Percentiles rank a stretch among this genome's conserved stretches.
Evolutionary conservation across 106 monocot genomes (phyloP).

Genomic region (Agapanthus africanus): DNA sequence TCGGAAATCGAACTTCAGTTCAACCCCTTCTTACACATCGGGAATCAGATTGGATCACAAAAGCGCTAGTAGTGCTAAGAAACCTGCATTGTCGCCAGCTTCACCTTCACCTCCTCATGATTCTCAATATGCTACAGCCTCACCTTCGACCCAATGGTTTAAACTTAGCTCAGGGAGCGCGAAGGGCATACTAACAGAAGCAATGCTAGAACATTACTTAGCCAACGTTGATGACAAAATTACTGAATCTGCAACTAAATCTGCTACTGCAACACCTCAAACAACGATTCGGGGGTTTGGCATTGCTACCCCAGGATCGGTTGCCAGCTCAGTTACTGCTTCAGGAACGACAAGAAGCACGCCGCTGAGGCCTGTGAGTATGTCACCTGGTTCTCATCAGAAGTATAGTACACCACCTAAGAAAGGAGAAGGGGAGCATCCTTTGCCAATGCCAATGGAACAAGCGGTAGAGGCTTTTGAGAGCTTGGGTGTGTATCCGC

Average conservation of each 20-base stretch:
- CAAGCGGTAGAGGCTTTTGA: conserved; percentile 55
- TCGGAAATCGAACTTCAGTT: conserved; percentile 38
- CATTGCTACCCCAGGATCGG: conserved; percentile 47
- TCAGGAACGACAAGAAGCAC: conserved; percentile 68
- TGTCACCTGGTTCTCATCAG: conserved; percentile 86
- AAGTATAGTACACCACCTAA: conserved; percentile 74
- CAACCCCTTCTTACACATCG: conserved; percentile 36
- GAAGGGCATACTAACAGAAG: conserved; percentile 76
- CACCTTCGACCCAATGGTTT: conserved; percentile 66
- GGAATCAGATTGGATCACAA: conserved; percentile 29
- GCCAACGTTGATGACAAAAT: conserved; percentile 64
- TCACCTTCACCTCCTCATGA: conserved; percentile 33
- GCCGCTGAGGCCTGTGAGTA: conserved; percentile 75
- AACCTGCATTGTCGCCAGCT: conserved; percentile 8
- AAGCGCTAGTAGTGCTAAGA: conserved; percentile 30
- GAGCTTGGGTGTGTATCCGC: conserved; percentile 67
- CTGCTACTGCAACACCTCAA: conserved; percentile 29
- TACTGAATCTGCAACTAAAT: conserved; percentile 32
- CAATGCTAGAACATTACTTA: conserved; percentile 75
- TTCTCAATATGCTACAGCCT: conserved; percentile 20
- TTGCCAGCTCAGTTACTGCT: conserved; percentile 34
- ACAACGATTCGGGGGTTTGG: conserved; percentile 43
- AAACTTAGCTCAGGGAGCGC: conserved; percentile 50
- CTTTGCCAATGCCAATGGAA: conserved; percentile 83
- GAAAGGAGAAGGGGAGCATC: conserved; percentile 87